Percentiles rank a stretch among this genome's conserved stretches.
These are phyloP conservation scores for Diospyros kaki DNA, from an alignment of 148 eudicot species.

Conservation along the genomic window DNA sequence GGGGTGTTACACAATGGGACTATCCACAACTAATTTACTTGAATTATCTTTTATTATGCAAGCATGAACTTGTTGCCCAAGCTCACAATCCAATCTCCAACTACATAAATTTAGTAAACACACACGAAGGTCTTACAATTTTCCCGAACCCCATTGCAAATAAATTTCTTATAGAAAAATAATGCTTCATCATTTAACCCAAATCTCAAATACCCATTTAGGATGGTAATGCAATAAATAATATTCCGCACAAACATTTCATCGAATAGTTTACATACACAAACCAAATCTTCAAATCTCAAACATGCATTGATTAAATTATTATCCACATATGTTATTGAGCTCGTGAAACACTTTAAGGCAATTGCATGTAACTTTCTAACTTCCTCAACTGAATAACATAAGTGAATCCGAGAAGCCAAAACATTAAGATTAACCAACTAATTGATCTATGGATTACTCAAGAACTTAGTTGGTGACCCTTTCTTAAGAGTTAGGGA, in stretches of 20 bases:
- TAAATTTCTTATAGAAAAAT: constrained; percentile 34
- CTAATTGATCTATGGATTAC: neutral
- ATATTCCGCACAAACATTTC: constrained; percentile 54
- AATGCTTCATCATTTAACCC: constrained; percentile 54
- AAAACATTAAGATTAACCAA: constrained; percentile 23
- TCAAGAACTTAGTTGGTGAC: constrained; percentile 9
- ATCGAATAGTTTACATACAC: constrained; percentile 74
- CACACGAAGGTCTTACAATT: constrained; percentile 65
- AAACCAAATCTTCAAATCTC: constrained; percentile 36
- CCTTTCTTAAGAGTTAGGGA: constrained; percentile 11
- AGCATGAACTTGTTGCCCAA: constrained; percentile 77
- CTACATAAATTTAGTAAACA: constrained; percentile 55
- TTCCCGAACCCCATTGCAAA: constrained; percentile 31
- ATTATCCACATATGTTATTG: constrained; percentile 36
- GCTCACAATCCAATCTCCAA: constrained; percentile 43
- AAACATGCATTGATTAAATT: constrained; percentile 55
- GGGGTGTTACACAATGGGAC: constrained; percentile 48
- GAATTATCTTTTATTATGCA: constrained; percentile 41
- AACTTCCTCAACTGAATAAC: constrained; percentile 35
- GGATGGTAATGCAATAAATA: constrained; percentile 85
- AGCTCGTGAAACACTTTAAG: constrained; percentile 27
- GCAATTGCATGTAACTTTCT: constrained; percentile 40
- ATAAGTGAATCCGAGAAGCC: constrained; percentile 37
- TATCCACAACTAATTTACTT: constrained; percentile 54
- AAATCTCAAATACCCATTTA: constrained; percentile 63